Percentiles rank a stretch among this genome's conserved stretches.
phyloP scores from a whole-genome alignment of 306 rosid species.

The Lathyrus aphaca region DNA sequence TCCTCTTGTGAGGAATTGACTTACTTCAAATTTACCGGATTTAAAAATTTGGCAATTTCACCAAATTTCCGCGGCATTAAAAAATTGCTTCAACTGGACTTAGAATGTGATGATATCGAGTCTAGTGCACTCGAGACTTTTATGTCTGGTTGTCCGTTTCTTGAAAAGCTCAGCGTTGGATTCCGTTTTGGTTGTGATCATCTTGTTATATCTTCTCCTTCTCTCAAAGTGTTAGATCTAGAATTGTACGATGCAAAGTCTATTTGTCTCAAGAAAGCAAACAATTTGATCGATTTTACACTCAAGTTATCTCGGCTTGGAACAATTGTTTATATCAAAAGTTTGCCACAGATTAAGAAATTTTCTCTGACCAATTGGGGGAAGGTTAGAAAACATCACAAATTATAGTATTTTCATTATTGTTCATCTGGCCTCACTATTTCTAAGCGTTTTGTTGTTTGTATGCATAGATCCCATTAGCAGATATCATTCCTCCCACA shows the following conservation, averaged over 20 bases:
- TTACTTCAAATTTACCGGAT: not conserved
- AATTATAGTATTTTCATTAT: too few species aligned
- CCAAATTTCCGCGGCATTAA: conserved; percentile 22
- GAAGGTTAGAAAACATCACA: too few species aligned
- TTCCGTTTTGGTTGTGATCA: not conserved
- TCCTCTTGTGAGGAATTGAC: conserved; percentile 23
- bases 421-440: too few species aligned
- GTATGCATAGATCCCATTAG: not conserved
- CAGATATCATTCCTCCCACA: not conserved
- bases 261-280: conserved; percentile 6
- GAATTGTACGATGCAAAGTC: not conserved
- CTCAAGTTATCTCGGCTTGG: not conserved
- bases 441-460: too few species aligned
- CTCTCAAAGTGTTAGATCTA: not conserved
- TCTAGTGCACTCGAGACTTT: conserved; percentile 3
- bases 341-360: too few species aligned
- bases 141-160: conserved; percentile 16
- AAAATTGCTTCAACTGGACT: not conserved
- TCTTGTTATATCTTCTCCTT: conserved; percentile 23
- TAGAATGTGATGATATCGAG: not conserved
- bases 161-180: not conserved
- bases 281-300: conserved; percentile 4
- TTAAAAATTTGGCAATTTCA: not conserved
- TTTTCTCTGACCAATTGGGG: too few species aligned
- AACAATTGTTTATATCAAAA: too few species aligned